Percentiles rank a stretch among this genome's conserved stretches.
phyloP scores from a whole-genome alignment of 2,329 filamentous ascomycete genomes.

The Diaporthe nobilis region DNA sequence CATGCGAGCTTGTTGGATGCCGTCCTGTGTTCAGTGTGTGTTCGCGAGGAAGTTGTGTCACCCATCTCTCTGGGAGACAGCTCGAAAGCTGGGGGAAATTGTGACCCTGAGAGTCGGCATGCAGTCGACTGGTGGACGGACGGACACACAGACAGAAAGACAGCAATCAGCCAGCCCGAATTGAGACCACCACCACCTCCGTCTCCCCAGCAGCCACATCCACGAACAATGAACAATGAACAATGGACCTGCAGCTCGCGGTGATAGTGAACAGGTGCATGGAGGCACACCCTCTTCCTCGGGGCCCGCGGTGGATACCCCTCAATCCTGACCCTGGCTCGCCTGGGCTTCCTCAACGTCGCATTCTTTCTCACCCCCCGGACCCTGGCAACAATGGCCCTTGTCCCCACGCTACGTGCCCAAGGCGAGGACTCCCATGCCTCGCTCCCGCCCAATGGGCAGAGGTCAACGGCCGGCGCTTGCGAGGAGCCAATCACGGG shows the following conservation, averaged over 20 bases:
- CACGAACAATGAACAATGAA: constrained; percentile 13
- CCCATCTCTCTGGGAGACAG: constrained; percentile 12
- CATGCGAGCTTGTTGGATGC: constrained; percentile 34
- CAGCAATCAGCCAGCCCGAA: constrained; percentile 9
- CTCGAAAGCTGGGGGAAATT: not conserved
- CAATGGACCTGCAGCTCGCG: constrained; percentile 31
- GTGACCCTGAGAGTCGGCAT: constrained; percentile 15
- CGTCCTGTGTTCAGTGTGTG: constrained; percentile 20
- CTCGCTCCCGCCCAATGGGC: constrained; percentile 35
- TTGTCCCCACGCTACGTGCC: constrained; percentile 36
- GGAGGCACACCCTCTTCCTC: constrained; percentile 39
- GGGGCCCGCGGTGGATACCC: constrained; percentile 39
- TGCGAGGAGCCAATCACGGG: constrained; percentile 38
- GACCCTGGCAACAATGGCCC: constrained; percentile 31
- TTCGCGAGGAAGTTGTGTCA: constrained; percentile 24
- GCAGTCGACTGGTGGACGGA: constrained; percentile 3
- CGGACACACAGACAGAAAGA: not conserved
- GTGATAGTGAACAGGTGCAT: constrained; percentile 42
- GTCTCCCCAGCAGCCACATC: constrained; percentile 23
- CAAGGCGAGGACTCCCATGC: constrained; percentile 37
- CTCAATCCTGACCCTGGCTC: constrained; percentile 29
- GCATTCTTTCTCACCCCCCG: constrained; percentile 28
- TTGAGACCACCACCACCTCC: not conserved
- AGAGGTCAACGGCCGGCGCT: constrained; percentile 40
- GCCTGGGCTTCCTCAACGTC: constrained; percentile 30